Evolutionary conservation across 176 grass and related monocot species (phyloP).

Genomic region (Olyra latifolia): DNA sequence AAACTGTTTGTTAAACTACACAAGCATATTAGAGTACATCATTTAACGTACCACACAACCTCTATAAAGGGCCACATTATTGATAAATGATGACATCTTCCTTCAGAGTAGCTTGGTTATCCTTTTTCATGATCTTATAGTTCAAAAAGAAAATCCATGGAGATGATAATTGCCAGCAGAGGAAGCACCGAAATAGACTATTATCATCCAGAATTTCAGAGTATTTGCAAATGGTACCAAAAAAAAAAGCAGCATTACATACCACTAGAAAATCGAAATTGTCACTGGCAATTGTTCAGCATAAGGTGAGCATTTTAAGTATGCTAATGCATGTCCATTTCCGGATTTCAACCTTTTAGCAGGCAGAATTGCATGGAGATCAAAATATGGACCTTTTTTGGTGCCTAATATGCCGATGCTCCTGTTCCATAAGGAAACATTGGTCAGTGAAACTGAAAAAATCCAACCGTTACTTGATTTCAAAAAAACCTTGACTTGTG

Average conservation of each 20-base stretch:
- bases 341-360: slow-evolving; percentile 44
- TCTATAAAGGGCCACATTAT: background rate
- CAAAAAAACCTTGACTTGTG: background rate
- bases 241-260: slow-evolving; percentile 6
- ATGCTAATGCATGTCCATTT: slow-evolving; percentile 6
- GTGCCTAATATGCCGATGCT: slow-evolving; percentile 18
- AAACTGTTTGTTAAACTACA: slow-evolving; percentile 7
- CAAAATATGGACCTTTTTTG: slow-evolving; percentile 3
- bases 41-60: background rate
- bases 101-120: background rate
- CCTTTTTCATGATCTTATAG: slow-evolving; percentile 9
- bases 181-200: background rate
- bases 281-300: slow-evolving; percentile 2
- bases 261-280: background rate
- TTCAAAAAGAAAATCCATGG: background rate
- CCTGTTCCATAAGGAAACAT: slow-evolving; percentile 12
- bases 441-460: slow-evolving; percentile 3
- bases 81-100: background rate
- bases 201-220: background rate
- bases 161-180: background rate
- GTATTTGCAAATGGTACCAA: slow-evolving; percentile 5
- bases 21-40: background rate
- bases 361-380: slow-evolving; percentile 19
- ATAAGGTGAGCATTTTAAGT: background rate
- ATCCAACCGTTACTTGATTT: background rate